phyloP scores from a whole-genome alignment of 371 early-diverging fungal species.

The Choanephora cucurbitarum region DNA sequence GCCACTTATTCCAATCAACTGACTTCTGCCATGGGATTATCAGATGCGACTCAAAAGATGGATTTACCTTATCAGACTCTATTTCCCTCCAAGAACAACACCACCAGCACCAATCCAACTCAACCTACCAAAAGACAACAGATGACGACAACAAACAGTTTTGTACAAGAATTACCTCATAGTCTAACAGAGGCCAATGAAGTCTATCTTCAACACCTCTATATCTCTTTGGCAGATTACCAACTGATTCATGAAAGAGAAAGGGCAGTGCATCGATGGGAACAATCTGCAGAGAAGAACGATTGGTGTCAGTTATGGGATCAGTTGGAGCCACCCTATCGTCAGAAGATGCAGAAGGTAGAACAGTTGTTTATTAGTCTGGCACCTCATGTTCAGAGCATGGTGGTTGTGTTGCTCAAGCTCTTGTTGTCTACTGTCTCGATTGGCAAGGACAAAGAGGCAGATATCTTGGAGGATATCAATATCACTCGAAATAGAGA shows the following conservation, averaged over 20 bases:
- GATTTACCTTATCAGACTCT: conserved; percentile 45
- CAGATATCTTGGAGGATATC: conserved; percentile 46
- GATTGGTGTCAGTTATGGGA: conserved; percentile 15
- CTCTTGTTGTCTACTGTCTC: conserved; percentile 44
- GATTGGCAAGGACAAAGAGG: conserved; percentile 22
- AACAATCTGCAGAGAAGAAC: conserved; percentile 7
- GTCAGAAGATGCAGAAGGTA: conserved; percentile 8
- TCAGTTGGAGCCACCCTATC: neutral
- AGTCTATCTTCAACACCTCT: conserved; percentile 61
- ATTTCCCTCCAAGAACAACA: conserved; percentile 41
- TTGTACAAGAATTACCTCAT: conserved; percentile 50
- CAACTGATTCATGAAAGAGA: conserved; percentile 66
- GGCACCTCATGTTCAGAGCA: conserved; percentile 49
- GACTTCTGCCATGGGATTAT: conserved; percentile 39
- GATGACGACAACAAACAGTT: conserved; percentile 1
- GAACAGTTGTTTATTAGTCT: conserved; percentile 37
- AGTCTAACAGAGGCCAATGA: conserved; percentile 63
- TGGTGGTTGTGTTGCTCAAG: conserved; percentile 53
- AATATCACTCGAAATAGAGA: conserved; percentile 69
- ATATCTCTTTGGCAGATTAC: conserved; percentile 57
- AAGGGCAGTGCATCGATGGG: conserved; percentile 50
- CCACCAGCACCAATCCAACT: neutral
- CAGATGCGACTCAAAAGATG: conserved; percentile 26
- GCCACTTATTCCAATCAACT: conserved; percentile 14
- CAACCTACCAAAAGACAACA: neutral